Evolutionary conservation across 179 eudicot species (phyloP).

Genomic region (Beta corolliflora): DNA sequence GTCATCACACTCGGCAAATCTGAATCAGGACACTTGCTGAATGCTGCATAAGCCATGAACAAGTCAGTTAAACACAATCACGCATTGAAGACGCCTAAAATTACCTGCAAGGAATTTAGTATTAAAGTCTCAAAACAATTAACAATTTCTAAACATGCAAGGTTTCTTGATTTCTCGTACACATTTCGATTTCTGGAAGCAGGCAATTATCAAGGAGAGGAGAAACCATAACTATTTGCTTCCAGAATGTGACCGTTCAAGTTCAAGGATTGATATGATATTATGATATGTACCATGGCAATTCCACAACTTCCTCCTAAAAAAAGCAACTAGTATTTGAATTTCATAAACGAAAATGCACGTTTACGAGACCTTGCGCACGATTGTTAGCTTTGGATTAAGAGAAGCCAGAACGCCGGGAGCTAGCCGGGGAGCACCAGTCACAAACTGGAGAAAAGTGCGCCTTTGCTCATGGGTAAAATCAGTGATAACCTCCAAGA

Average conservation of each 20-base stretch:
- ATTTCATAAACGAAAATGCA: too few species aligned
- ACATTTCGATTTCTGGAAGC: not conserved
- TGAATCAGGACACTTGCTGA: too few species aligned
- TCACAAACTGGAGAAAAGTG: slow-evolving; percentile 89
- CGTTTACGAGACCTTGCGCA: slow-evolving; percentile 84
- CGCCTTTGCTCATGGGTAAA: slow-evolving; percentile 65
- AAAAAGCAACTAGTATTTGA: too few species aligned
- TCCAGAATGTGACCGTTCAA: not conserved
- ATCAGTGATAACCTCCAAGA: slow-evolving; percentile 75
- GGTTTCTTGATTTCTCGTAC: not conserved
- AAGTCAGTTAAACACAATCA: too few species aligned
- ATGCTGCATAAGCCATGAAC: too few species aligned
- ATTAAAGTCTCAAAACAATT: not conserved
- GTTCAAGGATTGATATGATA: not conserved
- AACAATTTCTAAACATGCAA: not conserved
- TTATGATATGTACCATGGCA: too few species aligned
- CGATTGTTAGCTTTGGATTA: slow-evolving; percentile 89
- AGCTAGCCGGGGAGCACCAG: slow-evolving; percentile 95
- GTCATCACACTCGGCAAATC: too few species aligned
- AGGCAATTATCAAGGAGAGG: not conserved
- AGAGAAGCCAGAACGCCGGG: slow-evolving; percentile 92
- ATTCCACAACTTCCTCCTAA: too few species aligned
- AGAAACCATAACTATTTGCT: not conserved
- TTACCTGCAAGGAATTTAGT: too few species aligned
- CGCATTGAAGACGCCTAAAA: too few species aligned